Evolutionary conservation across 768 basidiomycete genomes (phyloP).

Genomic region (Agrocybe praecox): DNA sequence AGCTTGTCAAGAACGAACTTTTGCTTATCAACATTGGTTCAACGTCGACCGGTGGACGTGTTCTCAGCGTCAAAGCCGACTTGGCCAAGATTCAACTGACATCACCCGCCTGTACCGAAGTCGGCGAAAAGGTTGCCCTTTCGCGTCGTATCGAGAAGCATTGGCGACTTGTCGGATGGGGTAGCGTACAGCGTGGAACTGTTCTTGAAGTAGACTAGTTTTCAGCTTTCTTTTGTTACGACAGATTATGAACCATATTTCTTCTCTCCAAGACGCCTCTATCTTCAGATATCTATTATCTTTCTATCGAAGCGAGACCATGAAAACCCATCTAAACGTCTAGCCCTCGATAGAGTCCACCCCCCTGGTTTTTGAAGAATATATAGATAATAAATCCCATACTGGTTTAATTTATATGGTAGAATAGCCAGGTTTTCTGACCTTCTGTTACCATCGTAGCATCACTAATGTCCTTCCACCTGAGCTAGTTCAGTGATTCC

Average conservation of each 20-base stretch:
- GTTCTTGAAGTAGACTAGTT: slow-evolving; percentile 75
- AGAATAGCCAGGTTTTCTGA: no score
- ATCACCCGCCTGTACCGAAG: slow-evolving; percentile 93
- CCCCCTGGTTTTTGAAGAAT: no score
- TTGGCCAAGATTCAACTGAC: slow-evolving; percentile 94
- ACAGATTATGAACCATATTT: not conserved
- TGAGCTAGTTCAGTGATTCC: no score
- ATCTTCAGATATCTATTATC: no score
- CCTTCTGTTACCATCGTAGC: no score
- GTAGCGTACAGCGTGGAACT: slow-evolving; percentile 85
- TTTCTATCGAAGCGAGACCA: no score
- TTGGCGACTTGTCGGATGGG: slow-evolving; percentile 92
- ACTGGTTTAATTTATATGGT: no score
- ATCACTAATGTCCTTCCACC: no score
- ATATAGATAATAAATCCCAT: no score
- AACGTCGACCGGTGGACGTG: slow-evolving; percentile 95
- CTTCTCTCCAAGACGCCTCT: no score
- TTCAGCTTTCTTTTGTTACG: not conserved
- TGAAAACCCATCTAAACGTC: no score
- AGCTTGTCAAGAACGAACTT: slow-evolving; percentile 89
- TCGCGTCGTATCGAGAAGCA: slow-evolving; percentile 96
- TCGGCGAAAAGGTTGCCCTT: slow-evolving; percentile 96
- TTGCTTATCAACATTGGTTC: slow-evolving; percentile 98
- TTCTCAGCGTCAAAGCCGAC: slow-evolving; percentile 92
- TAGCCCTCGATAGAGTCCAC: no score